Evolutionary conservation across 139 green algal genomes (phyloP).

Genomic region (Coccomyxa sp.): DNA sequence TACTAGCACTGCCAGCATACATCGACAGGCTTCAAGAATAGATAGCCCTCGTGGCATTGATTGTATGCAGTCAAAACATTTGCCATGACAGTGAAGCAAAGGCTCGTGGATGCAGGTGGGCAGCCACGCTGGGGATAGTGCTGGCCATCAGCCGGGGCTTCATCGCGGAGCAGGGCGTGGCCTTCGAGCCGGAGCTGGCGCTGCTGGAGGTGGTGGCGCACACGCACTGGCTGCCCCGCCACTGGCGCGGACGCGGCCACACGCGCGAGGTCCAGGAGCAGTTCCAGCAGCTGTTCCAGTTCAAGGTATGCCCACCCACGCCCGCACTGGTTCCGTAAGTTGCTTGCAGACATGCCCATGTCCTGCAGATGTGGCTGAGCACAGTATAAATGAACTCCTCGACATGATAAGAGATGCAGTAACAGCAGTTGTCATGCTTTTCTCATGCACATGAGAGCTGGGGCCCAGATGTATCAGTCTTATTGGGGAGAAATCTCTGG

Average conservation of each 20-base stretch:
- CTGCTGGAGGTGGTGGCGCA: conserved; percentile 78
- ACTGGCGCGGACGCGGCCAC: conserved; percentile 72
- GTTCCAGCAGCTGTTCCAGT: conserved; percentile 81
- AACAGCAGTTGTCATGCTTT: too few relatives aligned
- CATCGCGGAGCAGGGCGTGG: conserved; percentile 50
- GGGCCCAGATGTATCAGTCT: too few relatives aligned
- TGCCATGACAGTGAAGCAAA: not conserved
- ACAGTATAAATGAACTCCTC: too few relatives aligned
- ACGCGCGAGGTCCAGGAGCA: conserved; percentile 74
- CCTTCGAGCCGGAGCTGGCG: conserved; percentile 79
- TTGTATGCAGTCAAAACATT: not conserved
- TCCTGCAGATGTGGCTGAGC: too few relatives aligned
- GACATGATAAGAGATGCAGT: too few relatives aligned
- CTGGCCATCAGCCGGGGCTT: conserved; percentile 59
- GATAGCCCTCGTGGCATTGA: not conserved
- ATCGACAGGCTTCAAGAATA: not conserved
- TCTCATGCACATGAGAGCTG: too few relatives aligned
- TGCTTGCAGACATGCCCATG: too few relatives aligned
- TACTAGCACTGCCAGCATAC: too few relatives aligned
- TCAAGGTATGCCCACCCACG: conserved; percentile 64
- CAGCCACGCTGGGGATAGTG: conserved; percentile 68
- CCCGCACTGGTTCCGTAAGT: too few relatives aligned
- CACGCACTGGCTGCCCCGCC: conserved; percentile 88
- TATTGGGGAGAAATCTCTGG: too few relatives aligned
- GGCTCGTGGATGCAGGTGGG: conserved; percentile 42